Base-by-base conservation (phyloP, 345 rosid genomes). In the Gynandropsis gynandra region DNA sequence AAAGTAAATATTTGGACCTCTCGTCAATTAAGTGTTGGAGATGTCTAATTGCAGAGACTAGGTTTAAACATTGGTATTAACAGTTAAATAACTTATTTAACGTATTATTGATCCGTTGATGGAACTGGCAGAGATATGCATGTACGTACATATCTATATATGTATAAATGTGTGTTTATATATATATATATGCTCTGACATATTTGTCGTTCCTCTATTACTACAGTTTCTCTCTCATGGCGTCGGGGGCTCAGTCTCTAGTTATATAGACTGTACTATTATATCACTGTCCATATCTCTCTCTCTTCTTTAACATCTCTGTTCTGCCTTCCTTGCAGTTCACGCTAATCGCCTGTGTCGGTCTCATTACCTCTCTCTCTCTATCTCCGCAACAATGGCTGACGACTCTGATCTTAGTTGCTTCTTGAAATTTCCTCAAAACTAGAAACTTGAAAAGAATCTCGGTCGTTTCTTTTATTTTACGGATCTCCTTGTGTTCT, bases 281-380 rank as follows among this genome's bases (percentile, higher is more conserved):
- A 59, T 50, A 59, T 44, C 44, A 52, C 47, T 24, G 17, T 42
- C 71, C 29, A n/a, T 39, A n/a, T 10, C 13, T 21, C 73, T 74
- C 83, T 74, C 81, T 72, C 83, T 67, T 77, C 73, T 58, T 81
- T 54, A 71, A 79, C 74, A 53, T 62, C 74, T 70, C 76, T 72
- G 71, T 45, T 48, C 71, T 59, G 62, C 58, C 52, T 77, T 64
- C 77, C 85, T 72, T 77, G 52, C 77, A 53, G 69, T 69, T 82
- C 93, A 87, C 93, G 95, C 90, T 74, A 82, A 69, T 63, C 81
- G 63, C 78, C 86, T 83, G 96, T 65, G n/a, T 52, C 50, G 42
- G 52, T 46, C 50, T 56, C 61, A 41, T 43, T 38, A 16, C 43
- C 69, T 42, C 40, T 54, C 69, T 42, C 40, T 54, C 60, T 58